Evolutionary conservation across 2,329 filamentous ascomycete genomes (phyloP), one percentile per base, ranked within the genome.

Genomic region (Teratosphaeria pseudoeucalypti): DNA sequence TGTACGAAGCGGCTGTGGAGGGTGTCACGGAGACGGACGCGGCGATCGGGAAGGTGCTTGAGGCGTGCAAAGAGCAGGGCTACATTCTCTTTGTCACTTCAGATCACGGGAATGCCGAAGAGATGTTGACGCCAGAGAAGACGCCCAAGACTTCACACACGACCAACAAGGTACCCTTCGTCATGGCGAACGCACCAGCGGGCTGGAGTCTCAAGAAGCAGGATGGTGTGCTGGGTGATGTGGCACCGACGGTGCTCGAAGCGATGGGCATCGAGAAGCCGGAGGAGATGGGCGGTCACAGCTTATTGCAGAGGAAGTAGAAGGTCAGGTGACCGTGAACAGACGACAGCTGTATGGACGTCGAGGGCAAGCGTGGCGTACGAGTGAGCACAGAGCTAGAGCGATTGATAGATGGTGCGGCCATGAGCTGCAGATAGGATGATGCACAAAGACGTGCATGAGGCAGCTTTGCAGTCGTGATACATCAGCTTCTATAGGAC

Each of bases 101-200:
- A 34, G 94, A 99, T 76, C 94, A 99, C 77, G 94, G 92, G 82
- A 99, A 99, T 72, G 94, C 94, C 60, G 94, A 99, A 80, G 94
- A 99, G 81, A 99, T 99, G 94, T 88, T 97, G 77, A 97, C 91
- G 73, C 80, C 89, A 68, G 89, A 96, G 74, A 91, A 92, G 74
- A 95, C 90, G 73, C 94, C 94, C 69, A 99, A 99, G 85, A 99
- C 94, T 9, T 92, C 89, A 57, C 94, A 99, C 81, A 99, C 94
- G 54, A 92, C 88, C 66, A 99, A 99, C 83, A 94, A 94, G 76
- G 94, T 99, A 57, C 94, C 94, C 10, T 92, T 99, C 73, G 85
- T 97, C 76, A 96, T 99, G 92, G 90, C 92, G 73, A 99, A 97
- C 74, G 92, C 92, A 9, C 94, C 94, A 49, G 83, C 88, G 72